Conservation (phyloP, 768 basidiomycete species). For the Favolaschia claudopus region DNA sequence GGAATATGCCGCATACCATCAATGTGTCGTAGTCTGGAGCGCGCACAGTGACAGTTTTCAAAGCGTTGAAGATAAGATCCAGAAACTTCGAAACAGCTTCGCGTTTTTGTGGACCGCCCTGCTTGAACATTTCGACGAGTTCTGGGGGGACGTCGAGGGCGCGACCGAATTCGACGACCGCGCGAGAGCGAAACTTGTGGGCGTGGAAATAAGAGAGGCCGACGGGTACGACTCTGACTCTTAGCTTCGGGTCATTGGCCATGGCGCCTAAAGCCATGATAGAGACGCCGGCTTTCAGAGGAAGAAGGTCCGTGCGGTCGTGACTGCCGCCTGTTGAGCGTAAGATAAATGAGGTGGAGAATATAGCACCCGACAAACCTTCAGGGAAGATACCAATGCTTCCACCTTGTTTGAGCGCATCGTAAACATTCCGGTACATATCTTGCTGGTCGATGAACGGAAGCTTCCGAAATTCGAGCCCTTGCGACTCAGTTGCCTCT, state of each 20-base stretch:
- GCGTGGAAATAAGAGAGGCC: slow-evolving; percentile 79
- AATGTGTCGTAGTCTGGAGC: slow-evolving; percentile 98
- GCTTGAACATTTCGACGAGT: slow-evolving; percentile 87
- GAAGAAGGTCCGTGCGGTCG: slow-evolving; percentile 94
- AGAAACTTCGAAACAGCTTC: slow-evolving; percentile 91
- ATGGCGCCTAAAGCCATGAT: slow-evolving; percentile 99
- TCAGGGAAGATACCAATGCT: slow-evolving; percentile 98
- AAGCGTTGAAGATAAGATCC: slow-evolving; percentile 88
- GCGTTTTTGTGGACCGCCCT: slow-evolving; percentile 87
- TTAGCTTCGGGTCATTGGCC: slow-evolving; percentile 85
- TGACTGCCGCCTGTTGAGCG: slow-evolving; percentile 85
- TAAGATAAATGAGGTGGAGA: background rate
- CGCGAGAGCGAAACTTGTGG: slow-evolving; percentile 92
- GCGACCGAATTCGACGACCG: slow-evolving; percentile 95
- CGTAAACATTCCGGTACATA: slow-evolving; percentile 94
- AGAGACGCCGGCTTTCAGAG: slow-evolving; percentile 96
- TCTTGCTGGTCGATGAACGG: slow-evolving; percentile 93
- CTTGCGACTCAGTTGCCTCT: slow-evolving; percentile 65
- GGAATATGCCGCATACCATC: slow-evolving; percentile 68
- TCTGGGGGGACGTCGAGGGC: slow-evolving; percentile 93
- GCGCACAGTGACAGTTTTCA: slow-evolving; percentile 95
- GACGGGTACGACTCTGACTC: slow-evolving; percentile 93
- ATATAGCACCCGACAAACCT: slow-evolving; percentile 56
- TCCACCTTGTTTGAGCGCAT: slow-evolving; percentile 83
- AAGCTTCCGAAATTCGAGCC: slow-evolving; percentile 81